Evolutionary conservation across 345 rosid genomes (phyloP).

Genomic region (Aquilaria malaccensis): DNA sequence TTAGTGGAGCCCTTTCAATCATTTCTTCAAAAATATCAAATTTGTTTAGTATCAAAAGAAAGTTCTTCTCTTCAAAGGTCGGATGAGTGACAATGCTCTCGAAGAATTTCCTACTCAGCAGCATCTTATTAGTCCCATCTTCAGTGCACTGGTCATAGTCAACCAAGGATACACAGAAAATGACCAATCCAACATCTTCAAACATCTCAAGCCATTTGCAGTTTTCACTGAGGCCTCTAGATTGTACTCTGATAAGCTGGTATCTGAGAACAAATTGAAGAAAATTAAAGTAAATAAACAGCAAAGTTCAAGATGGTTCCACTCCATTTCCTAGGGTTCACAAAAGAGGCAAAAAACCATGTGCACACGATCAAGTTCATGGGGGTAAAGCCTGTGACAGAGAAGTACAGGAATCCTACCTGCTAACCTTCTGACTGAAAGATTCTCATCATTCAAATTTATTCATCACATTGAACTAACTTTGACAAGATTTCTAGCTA

Average conservation of each 20-base stretch:
- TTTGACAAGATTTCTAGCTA: too few species aligned
- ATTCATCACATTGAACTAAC: too few species aligned
- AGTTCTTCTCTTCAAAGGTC: slow-evolving; percentile 80
- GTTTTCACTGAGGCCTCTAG: slow-evolving; percentile 86
- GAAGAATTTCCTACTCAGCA: slow-evolving; percentile 61
- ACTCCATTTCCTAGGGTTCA: too few species aligned
- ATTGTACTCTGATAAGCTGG: slow-evolving; percentile 81
- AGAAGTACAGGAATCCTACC: too few species aligned
- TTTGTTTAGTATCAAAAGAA: slow-evolving; percentile 81
- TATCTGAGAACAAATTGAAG: slow-evolving; percentile 42
- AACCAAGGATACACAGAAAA: slow-evolving; percentile 72
- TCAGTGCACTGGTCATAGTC: slow-evolving; percentile 66
- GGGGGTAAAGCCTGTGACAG: too few species aligned
- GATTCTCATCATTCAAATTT: too few species aligned
- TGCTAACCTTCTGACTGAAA: too few species aligned
- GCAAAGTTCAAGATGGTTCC: too few species aligned
- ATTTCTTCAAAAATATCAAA: slow-evolving; percentile 79
- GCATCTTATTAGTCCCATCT: slow-evolving; percentile 73
- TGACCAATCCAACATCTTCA: slow-evolving; percentile 91
- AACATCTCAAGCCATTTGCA: slow-evolving; percentile 99
- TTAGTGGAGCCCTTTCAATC: slow-evolving; percentile 58
- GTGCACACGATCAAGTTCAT: too few species aligned
- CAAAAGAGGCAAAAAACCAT: too few species aligned
- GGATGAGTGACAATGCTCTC: slow-evolving; percentile 86
- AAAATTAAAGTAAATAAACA: background rate